Percentiles rank a stretch among this genome's conserved stretches.
phyloP scores from a whole-genome alignment of 352 stramenopile species.

The Pythium volutum region DNA sequence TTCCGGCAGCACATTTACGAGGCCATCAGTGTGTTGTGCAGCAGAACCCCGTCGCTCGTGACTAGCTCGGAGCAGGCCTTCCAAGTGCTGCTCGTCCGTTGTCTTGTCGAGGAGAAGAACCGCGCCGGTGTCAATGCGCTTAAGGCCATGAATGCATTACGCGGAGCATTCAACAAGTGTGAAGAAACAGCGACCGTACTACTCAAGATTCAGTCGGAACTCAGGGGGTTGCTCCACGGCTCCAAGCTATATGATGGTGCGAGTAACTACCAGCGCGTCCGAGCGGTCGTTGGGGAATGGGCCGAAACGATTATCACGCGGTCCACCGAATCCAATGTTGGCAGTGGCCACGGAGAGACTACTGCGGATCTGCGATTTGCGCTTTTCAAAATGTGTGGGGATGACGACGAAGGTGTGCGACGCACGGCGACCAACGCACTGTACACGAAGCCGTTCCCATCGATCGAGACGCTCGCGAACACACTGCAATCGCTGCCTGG shows the following conservation, averaged over 20 bases:
- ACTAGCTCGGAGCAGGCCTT: conserved; percentile 60
- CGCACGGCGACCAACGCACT: conserved; percentile 15
- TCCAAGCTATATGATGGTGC: conserved; percentile 54
- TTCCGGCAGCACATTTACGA: conserved; percentile 71
- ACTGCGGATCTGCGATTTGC: conserved; percentile 49
- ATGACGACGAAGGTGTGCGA: conserved; percentile 21
- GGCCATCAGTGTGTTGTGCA: conserved; percentile 41
- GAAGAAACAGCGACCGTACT: conserved; percentile 27
- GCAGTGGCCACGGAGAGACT: conserved; percentile 8
- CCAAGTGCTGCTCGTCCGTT: conserved; percentile 68
- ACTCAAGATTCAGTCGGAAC: conserved; percentile 42
- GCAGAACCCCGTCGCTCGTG: conserved; percentile 37
- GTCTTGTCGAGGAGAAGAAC: conserved; percentile 50
- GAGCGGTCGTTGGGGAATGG: conserved; percentile 57
- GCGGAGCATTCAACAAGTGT: conserved; percentile 34
- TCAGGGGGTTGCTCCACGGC: conserved; percentile 51
- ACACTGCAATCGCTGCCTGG: conserved; percentile 6
- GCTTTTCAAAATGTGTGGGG: conserved; percentile 40
- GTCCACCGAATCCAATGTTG: too few relatives aligned
- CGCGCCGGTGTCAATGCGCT: conserved; percentile 55
- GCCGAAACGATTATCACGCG: conserved; percentile 36
- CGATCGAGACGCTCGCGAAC: background rate
- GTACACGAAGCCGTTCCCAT: conserved; percentile 18
- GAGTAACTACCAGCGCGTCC: conserved; percentile 65
- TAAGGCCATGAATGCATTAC: conserved; percentile 56